Evolutionary conservation across 371 early-diverging fungal genomes (phyloP).

Genomic region (Apophysomyces elegans): DNA sequence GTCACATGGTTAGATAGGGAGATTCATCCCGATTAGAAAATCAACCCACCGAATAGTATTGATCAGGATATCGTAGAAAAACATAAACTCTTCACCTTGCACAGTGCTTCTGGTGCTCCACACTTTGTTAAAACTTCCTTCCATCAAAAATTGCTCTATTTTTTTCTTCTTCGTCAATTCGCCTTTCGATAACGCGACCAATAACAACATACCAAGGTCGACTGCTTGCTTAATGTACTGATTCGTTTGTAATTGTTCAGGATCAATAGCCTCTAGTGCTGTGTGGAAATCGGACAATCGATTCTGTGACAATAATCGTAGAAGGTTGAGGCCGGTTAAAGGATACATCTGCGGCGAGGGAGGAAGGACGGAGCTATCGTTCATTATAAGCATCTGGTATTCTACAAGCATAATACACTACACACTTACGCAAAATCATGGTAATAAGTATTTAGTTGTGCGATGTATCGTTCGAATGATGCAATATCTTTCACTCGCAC

Average conservation of each 20-base stretch:
- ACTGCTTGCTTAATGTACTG: constrained; percentile 89
- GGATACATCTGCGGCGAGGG: constrained; percentile 85
- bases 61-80: constrained; percentile 94
- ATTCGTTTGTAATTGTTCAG: constrained; percentile 79
- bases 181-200: background rate
- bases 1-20: background rate
- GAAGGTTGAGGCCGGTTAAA: constrained; percentile 88
- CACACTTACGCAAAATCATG: constrained; percentile 74
- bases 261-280: constrained; percentile 87
- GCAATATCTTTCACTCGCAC: constrained; percentile 85
- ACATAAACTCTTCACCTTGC: constrained; percentile 87
- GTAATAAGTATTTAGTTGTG: constrained; percentile 93
- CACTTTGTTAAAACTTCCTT: constrained; percentile 95
- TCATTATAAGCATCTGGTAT: too few relatives aligned
- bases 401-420: too few relatives aligned
- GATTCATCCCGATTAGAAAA: constrained; percentile 4
- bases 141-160: constrained; percentile 91
- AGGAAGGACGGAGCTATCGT: constrained; percentile 61
- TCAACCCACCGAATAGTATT: constrained; percentile 82
- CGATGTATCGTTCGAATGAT: constrained; percentile 92
- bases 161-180: constrained; percentile 19
- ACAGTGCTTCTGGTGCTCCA: constrained; percentile 88
- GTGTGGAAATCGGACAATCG: constrained; percentile 95
- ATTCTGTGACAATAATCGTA: constrained; percentile 91
- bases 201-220: constrained; percentile 60